phyloP scores from a whole-genome alignment of 2,329 filamentous ascomycete species.

The Madurella fahalii region DNA sequence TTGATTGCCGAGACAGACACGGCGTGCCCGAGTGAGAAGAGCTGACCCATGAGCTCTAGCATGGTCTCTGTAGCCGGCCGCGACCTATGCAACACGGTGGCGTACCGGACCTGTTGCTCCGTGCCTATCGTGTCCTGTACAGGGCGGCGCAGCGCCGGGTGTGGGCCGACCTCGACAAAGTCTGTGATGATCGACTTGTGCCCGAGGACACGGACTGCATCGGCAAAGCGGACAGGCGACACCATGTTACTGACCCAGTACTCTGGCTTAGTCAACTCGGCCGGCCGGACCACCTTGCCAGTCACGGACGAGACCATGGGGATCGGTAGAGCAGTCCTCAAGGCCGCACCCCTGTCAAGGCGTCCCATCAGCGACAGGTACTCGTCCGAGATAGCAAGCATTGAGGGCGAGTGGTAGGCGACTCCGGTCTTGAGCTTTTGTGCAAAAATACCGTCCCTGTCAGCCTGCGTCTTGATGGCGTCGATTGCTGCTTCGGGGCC shows the following conservation, averaged over 20 bases:
- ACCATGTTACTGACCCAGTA: constrained; percentile 5
- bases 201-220: background rate
- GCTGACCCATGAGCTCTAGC: too few relatives aligned
- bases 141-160: background rate
- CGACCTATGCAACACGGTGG: too few relatives aligned
- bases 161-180: background rate
- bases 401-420: background rate
- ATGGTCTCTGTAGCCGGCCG: too few relatives aligned
- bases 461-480: too few relatives aligned
- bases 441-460: too few relatives aligned
- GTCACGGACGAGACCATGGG: constrained; percentile 2
- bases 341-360: background rate
- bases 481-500: too few relatives aligned
- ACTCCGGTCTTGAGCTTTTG: too few relatives aligned
- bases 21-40: too few relatives aligned
- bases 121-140: too few relatives aligned
- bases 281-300: background rate
- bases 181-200: background rate
- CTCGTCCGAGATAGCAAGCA: background rate
- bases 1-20: too few relatives aligned
- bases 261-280: background rate
- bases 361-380: background rate
- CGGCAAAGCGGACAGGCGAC: constrained; percentile 16
- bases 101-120: too few relatives aligned
- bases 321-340: background rate